These are phyloP conservation scores for Penicillium sp. DNA, from an alignment of 2,329 filamentous ascomycete genomes.

Conservation along the genomic window DNA sequence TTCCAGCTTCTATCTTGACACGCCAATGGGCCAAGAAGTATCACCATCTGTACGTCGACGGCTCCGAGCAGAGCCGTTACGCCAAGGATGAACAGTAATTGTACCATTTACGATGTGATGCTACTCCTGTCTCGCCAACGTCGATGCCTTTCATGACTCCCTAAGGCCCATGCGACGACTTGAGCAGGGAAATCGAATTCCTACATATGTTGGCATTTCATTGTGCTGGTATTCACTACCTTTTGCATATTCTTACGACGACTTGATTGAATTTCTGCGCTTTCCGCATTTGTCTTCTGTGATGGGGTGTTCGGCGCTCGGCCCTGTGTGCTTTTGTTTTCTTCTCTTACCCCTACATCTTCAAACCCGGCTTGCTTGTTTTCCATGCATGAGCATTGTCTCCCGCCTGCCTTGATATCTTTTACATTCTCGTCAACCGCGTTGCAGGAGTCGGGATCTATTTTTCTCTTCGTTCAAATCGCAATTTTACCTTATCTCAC, in stretches of 20 bases:
- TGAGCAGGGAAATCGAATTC: slow-evolving; percentile 27
- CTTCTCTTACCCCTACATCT: slow-evolving; percentile 15
- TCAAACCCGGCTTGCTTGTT: slow-evolving; percentile 13
- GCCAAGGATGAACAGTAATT: slow-evolving; percentile 33
- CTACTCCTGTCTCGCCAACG: slow-evolving; percentile 22
- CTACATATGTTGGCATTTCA: slow-evolving; percentile 41
- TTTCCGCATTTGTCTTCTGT: slow-evolving; percentile 34
- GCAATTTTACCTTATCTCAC: slow-evolving; percentile 21
- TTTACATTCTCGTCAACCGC: slow-evolving; percentile 24
- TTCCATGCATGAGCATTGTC: slow-evolving; percentile 24
- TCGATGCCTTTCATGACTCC: slow-evolving; percentile 23
- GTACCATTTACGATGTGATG: slow-evolving; percentile 24
- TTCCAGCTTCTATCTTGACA: slow-evolving; percentile 78
- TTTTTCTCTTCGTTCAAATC: slow-evolving; percentile 23
- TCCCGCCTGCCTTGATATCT: slow-evolving; percentile 31
- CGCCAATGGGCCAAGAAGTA: slow-evolving; percentile 92
- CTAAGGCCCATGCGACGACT: slow-evolving; percentile 18
- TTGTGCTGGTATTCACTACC: slow-evolving; percentile 40
- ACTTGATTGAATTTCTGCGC: slow-evolving; percentile 33
- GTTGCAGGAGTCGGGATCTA: slow-evolving; percentile 28
- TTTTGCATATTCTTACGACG: slow-evolving; percentile 41
- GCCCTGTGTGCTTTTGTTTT: slow-evolving; percentile 22
- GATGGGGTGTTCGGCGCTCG: slow-evolving; percentile 34
- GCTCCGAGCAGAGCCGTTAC: slow-evolving; percentile 32
- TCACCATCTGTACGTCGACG: slow-evolving; percentile 37